Base-by-base conservation (phyloP, 148 eudicot species). In the Rhododendron henanense region DNA sequence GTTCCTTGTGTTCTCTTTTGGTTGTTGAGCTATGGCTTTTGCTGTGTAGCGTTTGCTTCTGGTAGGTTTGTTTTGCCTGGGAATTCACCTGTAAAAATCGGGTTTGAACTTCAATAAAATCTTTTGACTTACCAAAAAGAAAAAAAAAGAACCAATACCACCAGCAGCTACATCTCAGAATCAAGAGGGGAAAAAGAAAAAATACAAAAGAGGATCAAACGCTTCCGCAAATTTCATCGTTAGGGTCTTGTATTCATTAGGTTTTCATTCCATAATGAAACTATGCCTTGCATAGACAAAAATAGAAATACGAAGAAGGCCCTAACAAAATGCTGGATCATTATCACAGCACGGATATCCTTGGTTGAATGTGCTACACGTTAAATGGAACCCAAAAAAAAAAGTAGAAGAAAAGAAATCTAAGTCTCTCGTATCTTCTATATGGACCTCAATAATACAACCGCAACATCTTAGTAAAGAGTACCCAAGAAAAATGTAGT, bases 391-490 rank as follows among this genome's bases (percentile, higher is more conserved):
- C 23, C 14, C 6, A 59, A 59, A 0, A 15, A 16, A 10, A 51
- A 44, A 11, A 13, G 50, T 6, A 25, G 39, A 75, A 84, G 81
- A 55, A 18, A 45, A 47, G 59, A 41, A 41, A 51, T 25, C 41
- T 80, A 4, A 13, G 35, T 31, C 65, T 6, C 59, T 67, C 33
- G 83, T 86, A 65, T 50, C 39, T 83, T 50, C 47, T 15, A 67
- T 78, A 71, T 80, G 48, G 78, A 48, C 78, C 78, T 87, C 44
- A 65, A 71, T 87, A 89, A 39, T 87, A 87, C 85, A 90, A 89
- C 89, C 88, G 78, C 51, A 28, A 23, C 44, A 45, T 41, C 63
- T 73, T 37, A 25, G 73, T 11, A 71, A 65, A 65, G 69, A 10
- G 33, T 65, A 85, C 83, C 76, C 76, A 23, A 3, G 15, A 53